Conservation (phyloP, 148 eudicot genomes). For the Camellia japonica region DNA sequence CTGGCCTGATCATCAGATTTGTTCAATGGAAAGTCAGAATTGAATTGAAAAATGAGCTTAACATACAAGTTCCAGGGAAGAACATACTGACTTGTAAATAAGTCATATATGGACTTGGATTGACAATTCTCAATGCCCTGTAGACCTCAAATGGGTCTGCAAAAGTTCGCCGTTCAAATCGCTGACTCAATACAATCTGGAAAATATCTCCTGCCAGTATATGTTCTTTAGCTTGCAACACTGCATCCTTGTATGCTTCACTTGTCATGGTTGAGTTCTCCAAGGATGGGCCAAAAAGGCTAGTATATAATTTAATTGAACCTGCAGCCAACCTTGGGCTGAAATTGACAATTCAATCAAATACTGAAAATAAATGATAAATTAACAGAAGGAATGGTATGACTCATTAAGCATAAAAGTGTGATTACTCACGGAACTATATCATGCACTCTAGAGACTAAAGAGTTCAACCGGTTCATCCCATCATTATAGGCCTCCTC, state of each 20-base stretch:
- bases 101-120: slow-evolving; percentile 98
- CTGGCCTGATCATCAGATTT: slow-evolving; percentile 62
- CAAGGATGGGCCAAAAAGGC: slow-evolving; percentile 68
- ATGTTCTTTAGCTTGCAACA: slow-evolving; percentile 92
- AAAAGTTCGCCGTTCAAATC: slow-evolving; percentile 94
- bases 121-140: slow-evolving; percentile 94
- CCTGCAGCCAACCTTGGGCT: slow-evolving; percentile 88
- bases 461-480: slow-evolving; percentile 50
- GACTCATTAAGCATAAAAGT: not conserved
- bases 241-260: slow-evolving; percentile 78
- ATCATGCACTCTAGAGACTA: slow-evolving; percentile 79
- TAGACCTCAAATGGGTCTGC: slow-evolving; percentile 99
- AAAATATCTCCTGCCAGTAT: slow-evolving; percentile 96
- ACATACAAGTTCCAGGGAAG: slow-evolving; percentile 8
- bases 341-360: slow-evolving; percentile 27
- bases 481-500: slow-evolving; percentile 88
- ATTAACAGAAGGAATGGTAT: slow-evolving; percentile 5
- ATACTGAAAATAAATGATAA: slow-evolving; percentile 1
- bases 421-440: slow-evolving; percentile 62
- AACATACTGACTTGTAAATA: slow-evolving; percentile 65
- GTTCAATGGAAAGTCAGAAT: slow-evolving; percentile 1
- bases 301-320: slow-evolving; percentile 69
- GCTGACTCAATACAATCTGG: slow-evolving; percentile 95
- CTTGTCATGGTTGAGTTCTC: slow-evolving; percentile 74
- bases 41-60: not conserved